These are phyloP conservation scores for Curvularia sp. DNA, from an alignment of 2,329 filamentous ascomycete species.

Conservation along the genomic window DNA sequence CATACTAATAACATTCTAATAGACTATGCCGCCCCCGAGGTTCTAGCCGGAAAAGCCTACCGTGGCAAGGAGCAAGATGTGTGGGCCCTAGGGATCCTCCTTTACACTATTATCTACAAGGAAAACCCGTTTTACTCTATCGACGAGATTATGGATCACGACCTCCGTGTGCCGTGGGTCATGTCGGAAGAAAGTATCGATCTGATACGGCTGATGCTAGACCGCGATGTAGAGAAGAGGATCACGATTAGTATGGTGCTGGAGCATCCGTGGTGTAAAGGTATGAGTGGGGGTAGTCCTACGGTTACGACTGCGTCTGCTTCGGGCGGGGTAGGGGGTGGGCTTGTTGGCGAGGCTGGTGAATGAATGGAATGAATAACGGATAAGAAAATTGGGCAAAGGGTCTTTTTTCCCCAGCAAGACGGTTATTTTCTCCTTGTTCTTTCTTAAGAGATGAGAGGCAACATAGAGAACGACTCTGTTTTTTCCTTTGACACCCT, in stretches of 20 bases:
- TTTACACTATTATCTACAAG: conserved; percentile 99
- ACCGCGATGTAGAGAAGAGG: conserved; percentile 83
- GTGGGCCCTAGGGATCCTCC: conserved; percentile 93
- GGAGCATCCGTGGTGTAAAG: conserved; percentile 80
- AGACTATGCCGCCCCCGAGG: conserved; percentile 99
- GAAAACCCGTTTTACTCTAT: conserved; percentile 99
- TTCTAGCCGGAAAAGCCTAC: conserved; percentile 89
- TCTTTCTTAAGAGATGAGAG: not conserved
- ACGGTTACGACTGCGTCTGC: not conserved
- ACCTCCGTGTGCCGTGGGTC: conserved; percentile 86
- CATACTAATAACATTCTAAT: conserved; percentile 15
- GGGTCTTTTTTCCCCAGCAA: no score
- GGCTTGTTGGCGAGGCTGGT: not conserved
- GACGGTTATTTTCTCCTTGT: not conserved
- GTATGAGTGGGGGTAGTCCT: conserved; percentile 6
- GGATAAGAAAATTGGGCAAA: not conserved
- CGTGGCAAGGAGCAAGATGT: conserved; percentile 97
- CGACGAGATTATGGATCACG: conserved; percentile 98
- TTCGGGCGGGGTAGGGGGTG: not conserved
- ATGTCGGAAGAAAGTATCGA: conserved; percentile 93
- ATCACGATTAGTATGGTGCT: conserved; percentile 88
- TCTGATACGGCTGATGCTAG: conserved; percentile 87
- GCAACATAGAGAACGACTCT: not conserved
- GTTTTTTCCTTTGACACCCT: not conserved
- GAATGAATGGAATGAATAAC: not conserved